phyloP scores from a whole-genome alignment of 1,284 basidiomycete species.

The Entoloma clypeatum region DNA sequence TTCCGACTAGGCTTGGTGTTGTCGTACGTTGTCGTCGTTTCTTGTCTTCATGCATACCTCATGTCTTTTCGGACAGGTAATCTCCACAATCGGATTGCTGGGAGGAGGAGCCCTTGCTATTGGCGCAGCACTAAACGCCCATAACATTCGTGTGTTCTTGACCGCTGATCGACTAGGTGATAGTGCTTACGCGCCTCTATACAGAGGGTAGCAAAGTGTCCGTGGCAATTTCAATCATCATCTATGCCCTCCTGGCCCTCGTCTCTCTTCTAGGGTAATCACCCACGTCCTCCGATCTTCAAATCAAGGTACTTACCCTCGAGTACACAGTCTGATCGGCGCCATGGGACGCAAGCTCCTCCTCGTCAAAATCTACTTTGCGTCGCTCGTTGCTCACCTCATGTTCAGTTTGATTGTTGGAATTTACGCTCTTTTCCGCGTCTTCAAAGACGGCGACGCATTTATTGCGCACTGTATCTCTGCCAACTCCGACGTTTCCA shows the following conservation, averaged over 20 bases:
- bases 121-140: constrained; percentile 22
- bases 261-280: constrained; percentile 40
- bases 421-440: constrained; percentile 37
- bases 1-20: constrained; percentile 43
- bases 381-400: constrained; percentile 36
- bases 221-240: constrained; percentile 34
- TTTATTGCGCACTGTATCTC: constrained; percentile 34
- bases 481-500: constrained; percentile 22
- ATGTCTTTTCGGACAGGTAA: constrained; percentile 23
- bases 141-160: constrained; percentile 12
- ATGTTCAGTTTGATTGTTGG: constrained; percentile 40
- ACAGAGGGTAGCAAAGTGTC: constrained; percentile 35
- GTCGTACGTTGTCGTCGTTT: constrained; percentile 29
- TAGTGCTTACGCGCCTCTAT: background rate
- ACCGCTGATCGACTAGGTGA: background rate
- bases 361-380: constrained; percentile 37
- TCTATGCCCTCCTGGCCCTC: constrained; percentile 38
- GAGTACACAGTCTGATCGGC: constrained; percentile 40
- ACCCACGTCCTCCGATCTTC: background rate
- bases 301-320: constrained; percentile 1
- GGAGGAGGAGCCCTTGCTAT: constrained; percentile 36
- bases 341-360: constrained; percentile 34
- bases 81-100: constrained; percentile 37
- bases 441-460: constrained; percentile 35
- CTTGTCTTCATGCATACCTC: background rate